Percentiles rank a stretch among this genome's conserved stretches.
Conservation (phyloP, 768 basidiomycete species). For the Baorangia bicolor region DNA sequence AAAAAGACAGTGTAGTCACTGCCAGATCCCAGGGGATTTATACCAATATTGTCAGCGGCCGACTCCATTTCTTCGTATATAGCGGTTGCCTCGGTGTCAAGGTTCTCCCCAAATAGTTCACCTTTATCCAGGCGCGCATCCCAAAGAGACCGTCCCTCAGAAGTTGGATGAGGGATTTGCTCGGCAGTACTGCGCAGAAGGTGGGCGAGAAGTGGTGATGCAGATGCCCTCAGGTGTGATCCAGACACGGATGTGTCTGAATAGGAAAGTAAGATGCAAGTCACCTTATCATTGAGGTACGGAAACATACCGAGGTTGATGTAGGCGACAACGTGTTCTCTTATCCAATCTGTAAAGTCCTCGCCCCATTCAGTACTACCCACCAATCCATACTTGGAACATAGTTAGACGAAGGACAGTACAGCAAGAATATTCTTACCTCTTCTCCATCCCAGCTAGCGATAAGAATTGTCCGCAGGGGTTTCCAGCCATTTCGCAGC, state of each 20-base stretch:
- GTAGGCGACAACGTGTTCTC: conserved; percentile 81
- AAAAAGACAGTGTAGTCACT: conserved; percentile 93
- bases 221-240: conserved; percentile 48
- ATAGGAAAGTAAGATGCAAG: conserved; percentile 27
- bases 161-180: conserved; percentile 72
- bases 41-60: conserved; percentile 36
- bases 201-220: conserved; percentile 82
- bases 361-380: conserved; percentile 96
- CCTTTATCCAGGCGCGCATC: conserved; percentile 63
- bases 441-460: conserved; percentile 83
- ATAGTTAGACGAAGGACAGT: conserved; percentile 1
- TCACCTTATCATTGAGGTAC: conserved; percentile 29
- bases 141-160: conserved; percentile 68
- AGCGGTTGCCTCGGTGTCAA: conserved; percentile 30
- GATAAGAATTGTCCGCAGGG: conserved; percentile 68
- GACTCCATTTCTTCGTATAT: conserved; percentile 27
- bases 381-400: conserved; percentile 58
- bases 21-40: conserved; percentile 74
- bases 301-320: conserved; percentile 64
- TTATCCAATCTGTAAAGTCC: conserved; percentile 83
- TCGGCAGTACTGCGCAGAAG: conserved; percentile 67
- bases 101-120: conserved; percentile 36
- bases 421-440: conserved; percentile 31
- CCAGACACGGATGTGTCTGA: conserved; percentile 56
- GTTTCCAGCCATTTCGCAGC: conserved; percentile 60